Base-by-base conservation (phyloP, 768 basidiomycete genomes). In the Kwoniella pini region DNA sequence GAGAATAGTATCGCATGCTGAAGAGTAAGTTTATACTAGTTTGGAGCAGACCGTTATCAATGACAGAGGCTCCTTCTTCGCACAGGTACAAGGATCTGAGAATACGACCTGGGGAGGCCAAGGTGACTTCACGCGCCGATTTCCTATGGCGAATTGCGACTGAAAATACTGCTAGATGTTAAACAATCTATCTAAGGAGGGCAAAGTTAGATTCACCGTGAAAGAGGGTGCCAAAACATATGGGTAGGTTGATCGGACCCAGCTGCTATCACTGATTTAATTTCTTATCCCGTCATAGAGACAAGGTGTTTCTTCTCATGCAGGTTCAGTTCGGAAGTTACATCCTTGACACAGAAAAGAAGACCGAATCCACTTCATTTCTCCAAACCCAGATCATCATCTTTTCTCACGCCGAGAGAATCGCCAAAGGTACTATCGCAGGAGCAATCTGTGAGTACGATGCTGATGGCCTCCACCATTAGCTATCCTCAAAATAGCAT, bases 401-500 rank as follows among this genome's bases (percentile, higher is more conserved):
- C 58, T 90, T 91, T 68, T 84, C 86, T n/a, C 87, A 91, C 68
- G 84, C 89, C 3, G 68, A 82, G 19, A 84, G 94, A 13, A 87
- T 98, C 62, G 85, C 85, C 15, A 82, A 86, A 82, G 90, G 92
- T 89, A 53, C 17, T 26, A 19, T 22, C 39, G 15, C 19, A 26
- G 11, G 36, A 17, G 36, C 36, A 9, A 11, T 24, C 17, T 15
- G 17, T 40, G 13, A 22, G 28, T 3, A 36, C 36, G 26, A 24
- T 7, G n/a, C 26, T 21, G 38, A n/a, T 19, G n/a, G 1, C 30
- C 9, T 28, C 26, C 26, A 4, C 10, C 17, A 12, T 3, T 48
- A 95, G 92, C 87, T 24, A 80, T 90, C 30, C 85, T 89, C 4
- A 90, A 93, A 67, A 85, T 92, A 17, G 87, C 87, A 0, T 82